Percentiles rank a stretch among this genome's conserved stretches.
Evolutionary conservation across 2,329 filamentous ascomycete genomes (phyloP).

Genomic region (Aspergillus sp.): DNA sequence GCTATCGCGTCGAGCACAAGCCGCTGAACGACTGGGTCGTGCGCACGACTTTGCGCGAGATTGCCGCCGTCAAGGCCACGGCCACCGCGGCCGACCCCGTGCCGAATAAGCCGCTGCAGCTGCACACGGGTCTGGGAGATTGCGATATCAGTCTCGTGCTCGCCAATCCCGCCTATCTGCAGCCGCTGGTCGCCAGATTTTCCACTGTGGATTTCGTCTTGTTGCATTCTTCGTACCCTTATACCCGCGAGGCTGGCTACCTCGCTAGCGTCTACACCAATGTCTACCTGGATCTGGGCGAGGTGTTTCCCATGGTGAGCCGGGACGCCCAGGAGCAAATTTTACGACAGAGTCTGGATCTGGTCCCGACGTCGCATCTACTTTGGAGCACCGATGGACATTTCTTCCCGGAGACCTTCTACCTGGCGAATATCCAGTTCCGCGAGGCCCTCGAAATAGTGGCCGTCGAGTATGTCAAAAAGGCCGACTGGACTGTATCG

Average conservation of each 20-base stretch:
- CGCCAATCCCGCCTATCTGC: conserved; percentile 72
- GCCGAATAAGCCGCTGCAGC: conserved; percentile 70
- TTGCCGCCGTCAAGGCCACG: conserved; percentile 43
- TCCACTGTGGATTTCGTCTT: conserved; percentile 71
- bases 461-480: conserved; percentile 64
- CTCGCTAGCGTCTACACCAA: conserved; percentile 74
- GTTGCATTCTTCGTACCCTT: conserved; percentile 78
- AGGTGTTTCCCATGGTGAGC: conserved; percentile 76
- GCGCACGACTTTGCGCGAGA: conserved; percentile 58
- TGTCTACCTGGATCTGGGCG: conserved; percentile 78
- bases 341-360: conserved; percentile 69
- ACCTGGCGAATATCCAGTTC: conserved; percentile 69
- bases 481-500: conserved; percentile 57
- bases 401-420: conserved; percentile 74
- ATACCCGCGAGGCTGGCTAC: conserved; percentile 74
- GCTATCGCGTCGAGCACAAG: conserved; percentile 54
- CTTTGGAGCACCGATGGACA: conserved; percentile 80
- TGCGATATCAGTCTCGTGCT: conserved; percentile 69
- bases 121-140: conserved; percentile 80
- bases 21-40: conserved; percentile 69
- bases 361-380: conserved; percentile 72
- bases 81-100: conserved; percentile 31
- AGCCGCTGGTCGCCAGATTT: conserved; percentile 68
- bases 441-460: conserved; percentile 68
- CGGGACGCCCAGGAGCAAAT: conserved; percentile 71